These are phyloP conservation scores for Tulasnella sp. DNA, from an alignment of 768 basidiomycete species.

Conservation along the genomic window DNA sequence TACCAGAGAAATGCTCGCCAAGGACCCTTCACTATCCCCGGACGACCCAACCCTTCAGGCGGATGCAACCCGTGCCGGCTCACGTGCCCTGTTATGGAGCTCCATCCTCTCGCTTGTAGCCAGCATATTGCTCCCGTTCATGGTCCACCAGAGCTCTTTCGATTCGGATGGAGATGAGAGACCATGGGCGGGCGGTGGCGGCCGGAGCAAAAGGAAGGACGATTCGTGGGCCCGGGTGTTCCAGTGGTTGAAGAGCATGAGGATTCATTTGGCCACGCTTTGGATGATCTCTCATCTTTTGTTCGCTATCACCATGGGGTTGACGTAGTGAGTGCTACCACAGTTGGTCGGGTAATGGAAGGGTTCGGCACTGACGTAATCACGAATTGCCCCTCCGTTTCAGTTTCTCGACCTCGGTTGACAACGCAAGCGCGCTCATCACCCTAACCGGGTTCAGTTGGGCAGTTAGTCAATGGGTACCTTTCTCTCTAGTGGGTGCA, in stretches of 20 bases:
- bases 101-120: constrained; percentile 62
- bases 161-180: constrained; percentile 12
- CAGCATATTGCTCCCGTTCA: constrained; percentile 69
- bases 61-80: constrained; percentile 77
- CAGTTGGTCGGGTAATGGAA: neutral
- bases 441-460: constrained; percentile 83
- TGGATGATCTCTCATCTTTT: constrained; percentile 77
- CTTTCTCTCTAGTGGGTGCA: constrained; percentile 74
- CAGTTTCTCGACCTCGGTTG: constrained; percentile 68
- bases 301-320: constrained; percentile 72
- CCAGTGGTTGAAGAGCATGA: constrained; percentile 19
- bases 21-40: neutral
- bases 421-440: constrained; percentile 69
- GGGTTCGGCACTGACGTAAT: neutral
- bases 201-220: neutral
- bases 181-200: neutral
- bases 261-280: constrained; percentile 57
- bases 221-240: constrained; percentile 33
- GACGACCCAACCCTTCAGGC: constrained; percentile 36
- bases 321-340: constrained; percentile 65
- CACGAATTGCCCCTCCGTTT: constrained; percentile 17
- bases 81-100: constrained; percentile 76
- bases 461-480: constrained; percentile 91
- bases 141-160: constrained; percentile 39
- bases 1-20: constrained; percentile 10